A percentile compares a stretch with the other conserved stretches of the same genome.
Evolutionary conservation across 306 rosid genomes (phyloP).

Genomic region (Begonia loranthoides): DNA sequence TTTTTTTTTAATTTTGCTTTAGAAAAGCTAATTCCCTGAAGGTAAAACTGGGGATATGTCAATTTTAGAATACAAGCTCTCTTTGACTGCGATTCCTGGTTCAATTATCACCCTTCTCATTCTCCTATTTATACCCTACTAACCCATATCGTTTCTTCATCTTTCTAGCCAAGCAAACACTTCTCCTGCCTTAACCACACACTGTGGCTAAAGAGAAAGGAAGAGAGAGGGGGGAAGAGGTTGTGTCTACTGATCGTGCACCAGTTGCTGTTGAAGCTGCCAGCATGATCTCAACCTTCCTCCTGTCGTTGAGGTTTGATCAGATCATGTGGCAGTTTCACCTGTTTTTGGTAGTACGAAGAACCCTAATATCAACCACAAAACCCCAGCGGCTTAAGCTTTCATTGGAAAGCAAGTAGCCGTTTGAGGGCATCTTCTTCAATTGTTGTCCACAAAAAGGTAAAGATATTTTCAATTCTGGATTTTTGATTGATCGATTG

Average conservation of each 20-base stretch:
- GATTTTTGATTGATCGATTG: too few species aligned
- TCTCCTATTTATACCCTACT: conserved; percentile 32
- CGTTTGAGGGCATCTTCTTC: too few species aligned
- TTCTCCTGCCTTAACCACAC: too few species aligned
- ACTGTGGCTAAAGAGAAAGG: too few species aligned
- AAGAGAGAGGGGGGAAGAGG: background rate
- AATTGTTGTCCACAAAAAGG: too few species aligned
- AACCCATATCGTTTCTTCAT: conserved; percentile 21
- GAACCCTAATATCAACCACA: conserved; percentile 24
- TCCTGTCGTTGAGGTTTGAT: conserved; percentile 41
- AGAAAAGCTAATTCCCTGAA: too few species aligned
- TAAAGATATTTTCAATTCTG: too few species aligned
- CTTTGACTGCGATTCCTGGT: too few species aligned
- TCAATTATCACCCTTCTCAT: too few species aligned
- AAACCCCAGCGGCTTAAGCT: background rate
- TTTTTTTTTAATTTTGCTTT: conserved; percentile 10
- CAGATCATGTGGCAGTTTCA: conserved; percentile 99
- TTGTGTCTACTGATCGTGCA: conserved; percentile 22
- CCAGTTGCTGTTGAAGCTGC: conserved; percentile 93
- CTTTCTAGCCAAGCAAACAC: conserved; percentile 39
- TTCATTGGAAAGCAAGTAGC: too few species aligned
- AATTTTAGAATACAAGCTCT: too few species aligned
- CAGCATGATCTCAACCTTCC: conserved; percentile 99
- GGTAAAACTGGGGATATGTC: too few species aligned
- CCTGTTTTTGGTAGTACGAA: conserved; percentile 49